These are phyloP conservation scores for Candida oleophila DNA, from an alignment of 805 yeast species.

Conservation along the genomic window DNA sequence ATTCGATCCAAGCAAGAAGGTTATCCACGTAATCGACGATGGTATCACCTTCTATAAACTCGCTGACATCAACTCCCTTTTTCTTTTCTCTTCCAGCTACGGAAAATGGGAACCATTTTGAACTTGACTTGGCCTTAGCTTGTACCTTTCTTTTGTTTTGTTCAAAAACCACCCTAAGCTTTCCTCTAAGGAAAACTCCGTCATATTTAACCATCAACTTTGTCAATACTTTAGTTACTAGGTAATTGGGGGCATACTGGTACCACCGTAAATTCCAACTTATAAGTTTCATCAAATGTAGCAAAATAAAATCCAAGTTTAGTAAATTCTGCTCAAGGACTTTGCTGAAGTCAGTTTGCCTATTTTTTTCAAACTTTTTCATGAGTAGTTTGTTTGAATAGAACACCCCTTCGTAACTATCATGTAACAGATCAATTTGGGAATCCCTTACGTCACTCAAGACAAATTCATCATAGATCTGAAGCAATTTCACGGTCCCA, in stretches of 20 bases:
- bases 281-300: slow-evolving; percentile 45
- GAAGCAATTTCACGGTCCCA: slow-evolving; percentile 50
- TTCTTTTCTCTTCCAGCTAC: slow-evolving; percentile 7
- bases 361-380: slow-evolving; percentile 16
- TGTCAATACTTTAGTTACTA: slow-evolving; percentile 42
- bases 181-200: slow-evolving; percentile 37
- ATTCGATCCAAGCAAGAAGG: slow-evolving; percentile 25
- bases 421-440: slow-evolving; percentile 28
- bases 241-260: slow-evolving; percentile 47
- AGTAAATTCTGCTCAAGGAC: slow-evolving; percentile 28
- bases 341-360: slow-evolving; percentile 19
- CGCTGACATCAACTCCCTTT: slow-evolving; percentile 12
- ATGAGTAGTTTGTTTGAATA: slow-evolving; percentile 35
- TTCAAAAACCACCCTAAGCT: slow-evolving; percentile 38
- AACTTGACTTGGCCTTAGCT: background rate
- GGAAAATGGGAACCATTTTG: slow-evolving; percentile 5
- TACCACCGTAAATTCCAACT: slow-evolving; percentile 70
- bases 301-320: slow-evolving; percentile 31
- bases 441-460: slow-evolving; percentile 34
- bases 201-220: slow-evolving; percentile 43
- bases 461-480: slow-evolving; percentile 44
- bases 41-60: slow-evolving; percentile 32
- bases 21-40: slow-evolving; percentile 30
- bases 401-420: slow-evolving; percentile 24
- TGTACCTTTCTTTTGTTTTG: slow-evolving; percentile 18